These are phyloP conservation scores for Peniophora sp. DNA, from an alignment of 1,284 basidiomycete genomes.

Conservation along the genomic window DNA sequence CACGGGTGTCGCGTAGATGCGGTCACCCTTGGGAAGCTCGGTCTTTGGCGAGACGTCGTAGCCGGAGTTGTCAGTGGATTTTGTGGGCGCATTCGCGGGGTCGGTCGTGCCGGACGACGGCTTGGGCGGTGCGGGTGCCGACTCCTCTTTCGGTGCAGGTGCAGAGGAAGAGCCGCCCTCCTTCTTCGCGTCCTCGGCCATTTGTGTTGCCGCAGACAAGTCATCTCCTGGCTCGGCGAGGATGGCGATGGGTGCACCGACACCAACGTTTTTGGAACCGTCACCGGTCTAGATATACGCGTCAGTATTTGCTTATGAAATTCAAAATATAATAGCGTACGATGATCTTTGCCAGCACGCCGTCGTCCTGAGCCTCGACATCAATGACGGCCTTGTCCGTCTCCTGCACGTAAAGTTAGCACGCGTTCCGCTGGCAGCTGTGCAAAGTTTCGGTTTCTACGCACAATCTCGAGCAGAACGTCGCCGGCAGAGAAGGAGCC, in stretches of 20 bases:
- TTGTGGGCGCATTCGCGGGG: conserved; percentile 22
- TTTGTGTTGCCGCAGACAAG: conserved; percentile 69
- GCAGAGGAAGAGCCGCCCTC: conserved; percentile 18
- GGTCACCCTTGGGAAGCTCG: conserved; percentile 61
- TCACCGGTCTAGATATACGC: conserved; percentile 51
- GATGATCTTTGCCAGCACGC: conserved; percentile 88
- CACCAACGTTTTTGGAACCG: conserved; percentile 81
- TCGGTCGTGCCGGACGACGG: conserved; percentile 28
- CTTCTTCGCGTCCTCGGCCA: conserved; percentile 60
- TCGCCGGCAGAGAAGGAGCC: conserved; percentile 87
- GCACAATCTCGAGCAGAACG: conserved; percentile 88
- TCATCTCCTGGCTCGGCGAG: conserved; percentile 93
- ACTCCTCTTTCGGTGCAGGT: conserved; percentile 27
- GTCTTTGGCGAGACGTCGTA: conserved; percentile 31
- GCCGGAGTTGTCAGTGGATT: conserved; percentile 28
- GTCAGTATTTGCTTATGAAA: not conserved
- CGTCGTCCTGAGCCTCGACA: conserved; percentile 97
- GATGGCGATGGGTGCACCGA: conserved; percentile 87
- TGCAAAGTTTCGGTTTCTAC: conserved; percentile 19
- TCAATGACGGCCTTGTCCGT: conserved; percentile 99
- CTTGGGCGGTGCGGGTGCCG: conserved; percentile 25
- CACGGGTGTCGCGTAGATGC: conserved; percentile 91
- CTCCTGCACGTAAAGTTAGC: conserved; percentile 51
- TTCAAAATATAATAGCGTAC: conserved; percentile 27
- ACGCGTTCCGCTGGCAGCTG: conserved; percentile 9